Evolutionary conservation across 345 rosid species (phyloP).

Genomic region (Aquilaria yunnanensis): DNA sequence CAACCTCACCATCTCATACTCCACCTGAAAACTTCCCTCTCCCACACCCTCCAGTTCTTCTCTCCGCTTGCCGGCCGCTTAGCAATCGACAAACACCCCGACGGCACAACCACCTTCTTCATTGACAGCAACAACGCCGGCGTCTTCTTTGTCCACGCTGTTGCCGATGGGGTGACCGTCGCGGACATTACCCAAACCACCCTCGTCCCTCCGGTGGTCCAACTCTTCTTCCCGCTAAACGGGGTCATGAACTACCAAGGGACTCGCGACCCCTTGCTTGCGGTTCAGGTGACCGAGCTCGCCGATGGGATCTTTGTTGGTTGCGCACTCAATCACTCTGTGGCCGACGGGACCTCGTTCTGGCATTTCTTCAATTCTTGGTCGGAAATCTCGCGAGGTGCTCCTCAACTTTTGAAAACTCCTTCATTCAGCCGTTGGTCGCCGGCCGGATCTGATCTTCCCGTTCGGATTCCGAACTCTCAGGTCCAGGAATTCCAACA

Average conservation of each 20-base stretch:
- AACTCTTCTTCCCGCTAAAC: slow-evolving; percentile 34
- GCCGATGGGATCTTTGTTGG: slow-evolving; percentile 36
- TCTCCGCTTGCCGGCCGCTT: slow-evolving; percentile 26
- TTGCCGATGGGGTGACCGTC: slow-evolving; percentile 15
- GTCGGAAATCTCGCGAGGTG: slow-evolving; percentile 30
- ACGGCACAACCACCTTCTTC: slow-evolving; percentile 10
- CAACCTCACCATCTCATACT: neutral
- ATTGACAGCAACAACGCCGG: slow-evolving; percentile 24
- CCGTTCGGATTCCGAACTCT: slow-evolving; percentile 14
- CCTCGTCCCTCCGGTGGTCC: slow-evolving; percentile 19
- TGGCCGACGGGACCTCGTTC: slow-evolving; percentile 28
- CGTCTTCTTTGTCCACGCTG: slow-evolving; percentile 27
- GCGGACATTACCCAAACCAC: slow-evolving; percentile 16
- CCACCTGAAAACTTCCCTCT: slow-evolving; percentile 14
- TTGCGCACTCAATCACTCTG: slow-evolving; percentile 27
- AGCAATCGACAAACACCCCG: slow-evolving; percentile 3
- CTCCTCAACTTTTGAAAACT: neutral
- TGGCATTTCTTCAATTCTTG: slow-evolving; percentile 43
- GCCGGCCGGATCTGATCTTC: slow-evolving; percentile 1
- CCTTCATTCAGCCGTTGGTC: slow-evolving; percentile 13
- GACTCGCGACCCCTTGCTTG: slow-evolving; percentile 28
- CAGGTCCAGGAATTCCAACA: neutral
- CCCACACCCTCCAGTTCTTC: slow-evolving; percentile 14
- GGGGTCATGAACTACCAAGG: slow-evolving; percentile 28
- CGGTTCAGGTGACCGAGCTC: slow-evolving; percentile 42